Conservation (phyloP, 495 filamentous ascomycete genomes). For the Xeromyces bisporus region DNA sequence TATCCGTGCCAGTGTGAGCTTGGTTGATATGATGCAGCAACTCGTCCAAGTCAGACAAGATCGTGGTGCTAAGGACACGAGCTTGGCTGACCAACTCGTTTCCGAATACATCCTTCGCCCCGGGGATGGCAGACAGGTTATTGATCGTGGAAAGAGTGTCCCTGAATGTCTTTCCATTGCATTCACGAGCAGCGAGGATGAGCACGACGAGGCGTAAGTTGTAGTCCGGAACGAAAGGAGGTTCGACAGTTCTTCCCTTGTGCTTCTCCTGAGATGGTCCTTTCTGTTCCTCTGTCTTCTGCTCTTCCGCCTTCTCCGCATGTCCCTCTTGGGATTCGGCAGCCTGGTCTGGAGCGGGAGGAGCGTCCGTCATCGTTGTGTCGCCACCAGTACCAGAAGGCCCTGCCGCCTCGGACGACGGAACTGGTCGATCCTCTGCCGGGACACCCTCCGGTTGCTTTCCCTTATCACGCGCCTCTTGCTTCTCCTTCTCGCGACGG, state of each 20-base stretch:
- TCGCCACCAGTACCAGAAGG: constrained; percentile 10
- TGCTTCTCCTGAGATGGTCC: constrained; percentile 34
- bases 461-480: constrained; percentile 38
- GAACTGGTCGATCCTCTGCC: constrained; percentile 5
- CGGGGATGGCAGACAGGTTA: constrained; percentile 84
- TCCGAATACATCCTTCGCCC: constrained; percentile 78
- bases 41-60: constrained; percentile 68
- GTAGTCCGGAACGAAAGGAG: constrained; percentile 74
- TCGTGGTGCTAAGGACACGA: constrained; percentile 63
- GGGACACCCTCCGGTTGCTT: constrained; percentile 24
- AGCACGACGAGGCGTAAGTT: constrained; percentile 88
- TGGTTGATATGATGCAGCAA: constrained; percentile 75
- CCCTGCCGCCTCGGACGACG: constrained; percentile 11
- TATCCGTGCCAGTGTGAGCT: constrained; percentile 76
- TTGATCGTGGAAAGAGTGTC: constrained; percentile 96
- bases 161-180: constrained; percentile 89
- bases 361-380: constrained; percentile 27
- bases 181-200: constrained; percentile 89
- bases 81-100: constrained; percentile 78
- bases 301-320: constrained; percentile 11
- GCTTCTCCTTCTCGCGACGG: constrained; percentile 64
- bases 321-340: constrained; percentile 10
- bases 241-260: constrained; percentile 61
- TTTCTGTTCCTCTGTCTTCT: constrained; percentile 15
- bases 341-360: constrained; percentile 17